Evolutionary conservation across 202 grass and related monocot species (phyloP), one percentile per base, ranked within the genome.

Genomic region (Eragrostis tef): DNA sequence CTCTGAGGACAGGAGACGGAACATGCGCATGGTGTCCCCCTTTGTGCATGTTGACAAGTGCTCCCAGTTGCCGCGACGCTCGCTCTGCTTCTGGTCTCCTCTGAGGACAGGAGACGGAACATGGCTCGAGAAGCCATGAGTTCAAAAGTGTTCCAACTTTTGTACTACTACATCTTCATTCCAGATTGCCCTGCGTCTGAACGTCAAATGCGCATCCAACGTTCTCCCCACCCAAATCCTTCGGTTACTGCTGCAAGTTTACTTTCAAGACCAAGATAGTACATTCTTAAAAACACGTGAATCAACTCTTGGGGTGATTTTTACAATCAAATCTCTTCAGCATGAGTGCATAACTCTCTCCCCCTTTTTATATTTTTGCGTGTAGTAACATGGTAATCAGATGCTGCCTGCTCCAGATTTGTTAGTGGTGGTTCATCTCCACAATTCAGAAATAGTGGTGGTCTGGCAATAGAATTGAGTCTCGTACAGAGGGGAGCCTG

Each of bases 371-470:
- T n/a, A n/a, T n/a, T n/a, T n/a, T n/a, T n/a, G n/a, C n/a, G n/a
- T n/a, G n/a, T n/a, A n/a, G n/a, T n/a, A n/a, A n/a, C 49, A 16
- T 51, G 49, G 13, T 41, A 14, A 21, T 5, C 27, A 12, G 44
- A 26, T 9, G 45, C 59, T 31, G 29, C 29, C 29, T 31, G 29
- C 29, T 45, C 47, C 45, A 47, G 46, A 52, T 66, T 29, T 43
- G 2, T 34, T 2, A 53, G 15, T 12, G 57, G 29, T 44, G 6
- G 11, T 9, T 3, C 52, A 52, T 13, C 6, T 22, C 48, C 9
- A 27, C 0, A 67, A 20, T 51, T 61, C 71, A 70, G 63, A 79
- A 54, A 59, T 13, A 79, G 51, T 67, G n/a, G n/a, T n/a, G 62
- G 43, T 46, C 21, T 79, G 69, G 31, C 39, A 60, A 31, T 36